These are phyloP conservation scores for Nicotiana tabacum DNA, from an alignment of 257 asterid genomes.

Conservation along the genomic window DNA sequence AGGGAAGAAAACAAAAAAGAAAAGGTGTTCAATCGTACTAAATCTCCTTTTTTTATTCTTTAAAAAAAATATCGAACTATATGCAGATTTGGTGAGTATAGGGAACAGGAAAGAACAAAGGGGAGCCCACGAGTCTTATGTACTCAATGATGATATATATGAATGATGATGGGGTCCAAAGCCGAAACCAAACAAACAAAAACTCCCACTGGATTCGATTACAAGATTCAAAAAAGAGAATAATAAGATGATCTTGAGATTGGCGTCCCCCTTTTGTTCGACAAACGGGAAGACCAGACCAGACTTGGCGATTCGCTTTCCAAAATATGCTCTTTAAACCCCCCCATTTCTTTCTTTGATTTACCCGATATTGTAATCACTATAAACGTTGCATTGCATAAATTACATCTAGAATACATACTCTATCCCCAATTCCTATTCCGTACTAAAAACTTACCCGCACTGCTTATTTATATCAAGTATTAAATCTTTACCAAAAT, in stretches of 20 bases:
- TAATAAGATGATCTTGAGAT: conserved; percentile 56
- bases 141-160: background rate
- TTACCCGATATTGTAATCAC: conserved; percentile 15
- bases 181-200: background rate
- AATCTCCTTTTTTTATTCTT: background rate
- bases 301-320: conserved; percentile 41
- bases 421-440: no score
- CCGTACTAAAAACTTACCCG: no score
- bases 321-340: conserved; percentile 61
- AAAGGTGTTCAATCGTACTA: conserved; percentile 5
- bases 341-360: conserved; percentile 17
- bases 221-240: conserved; percentile 42
- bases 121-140: background rate
- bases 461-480: no score
- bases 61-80: background rate
- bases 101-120: background rate
- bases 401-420: no score
- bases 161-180: background rate
- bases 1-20: conserved; percentile 15
- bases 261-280: conserved; percentile 43
- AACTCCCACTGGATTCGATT: conserved; percentile 45
- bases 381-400: background rate
- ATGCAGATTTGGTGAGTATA: background rate
- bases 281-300: conserved; percentile 58
- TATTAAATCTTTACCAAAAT: no score